Base-by-base conservation (phyloP, 2,329 filamentous ascomycete genomes). In the Chaetoscypha palmicola region DNA sequence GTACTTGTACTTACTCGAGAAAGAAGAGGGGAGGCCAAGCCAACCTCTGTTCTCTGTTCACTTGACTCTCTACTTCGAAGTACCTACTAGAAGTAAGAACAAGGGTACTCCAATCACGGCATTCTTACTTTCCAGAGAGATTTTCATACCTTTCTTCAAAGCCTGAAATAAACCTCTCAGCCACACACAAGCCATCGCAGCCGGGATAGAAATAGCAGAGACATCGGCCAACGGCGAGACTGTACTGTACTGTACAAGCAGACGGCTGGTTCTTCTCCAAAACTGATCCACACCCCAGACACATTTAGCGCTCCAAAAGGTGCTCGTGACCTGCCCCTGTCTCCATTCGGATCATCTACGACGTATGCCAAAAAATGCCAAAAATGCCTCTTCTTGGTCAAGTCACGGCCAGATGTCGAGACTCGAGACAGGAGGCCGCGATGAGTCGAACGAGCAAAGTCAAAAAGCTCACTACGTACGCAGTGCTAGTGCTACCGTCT, bases 301-400 rank as follows among this genome's bases (percentile, higher is more conserved):
- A 52, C 41, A 36, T 34, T 52, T 51, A 51, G 50, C 50, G 50
- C 52, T 49, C 24, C 50, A 51, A 41, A 41, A 30, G 2, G 38
- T 21, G 45, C 52, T 52, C 52, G 52, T 54, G 52, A 54, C 48
- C 43, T 12, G 14, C 28, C 42, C 49, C 47, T 43, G 49, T 45
- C 24, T 38, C 38, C 38, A 34, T 19, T 38, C 21, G 16, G 28
- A 12, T 14, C 16, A 14, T 4, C 28, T 31, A 12, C 28, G 28
- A 34, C 4, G 17, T 17, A 16, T 16, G 16, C 16, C 4, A n/a
- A n/a, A n/a, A n/a, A 33, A 30, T 21, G 3, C 30, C 32, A 32
- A 20, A 38, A 43, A 36, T 35, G 43, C 38, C 38, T 34, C 33
- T 40, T 37, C 20, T 37, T 21, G 26, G 36, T 19, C 38, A 34